phyloP scores from a whole-genome alignment of 2,329 filamentous ascomycete species.

The Alternaria ethzedia region DNA sequence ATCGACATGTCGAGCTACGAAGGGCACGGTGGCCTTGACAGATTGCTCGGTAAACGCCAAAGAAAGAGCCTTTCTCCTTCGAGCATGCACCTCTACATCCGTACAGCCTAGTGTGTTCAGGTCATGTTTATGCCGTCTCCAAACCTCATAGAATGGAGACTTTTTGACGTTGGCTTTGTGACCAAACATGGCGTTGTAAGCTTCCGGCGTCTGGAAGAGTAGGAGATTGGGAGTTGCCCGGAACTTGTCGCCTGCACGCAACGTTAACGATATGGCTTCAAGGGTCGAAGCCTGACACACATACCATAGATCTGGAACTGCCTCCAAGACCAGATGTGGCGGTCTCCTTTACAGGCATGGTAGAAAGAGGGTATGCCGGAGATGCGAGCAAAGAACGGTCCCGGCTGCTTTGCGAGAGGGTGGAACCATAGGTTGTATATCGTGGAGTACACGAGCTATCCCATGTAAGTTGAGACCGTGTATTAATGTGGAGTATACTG shows the following conservation, averaged over 20 bases:
- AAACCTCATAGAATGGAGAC: constrained; percentile 20
- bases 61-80: constrained; percentile 18
- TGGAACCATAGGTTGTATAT: constrained; percentile 16
- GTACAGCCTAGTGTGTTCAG: constrained; percentile 12
- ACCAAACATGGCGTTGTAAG: constrained; percentile 51
- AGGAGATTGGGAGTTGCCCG: constrained; percentile 48
- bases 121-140: constrained; percentile 14
- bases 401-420: constrained; percentile 11
- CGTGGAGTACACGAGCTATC: background rate
- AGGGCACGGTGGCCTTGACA: constrained; percentile 9
- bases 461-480: background rate
- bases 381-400: constrained; percentile 10
- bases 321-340: constrained; percentile 24
- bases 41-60: constrained; percentile 24
- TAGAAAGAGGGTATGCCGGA: constrained; percentile 16
- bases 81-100: constrained; percentile 16
- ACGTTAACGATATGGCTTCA: background rate
- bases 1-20: constrained; percentile 21
- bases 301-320: constrained; percentile 12
- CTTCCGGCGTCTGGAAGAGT: constrained; percentile 70
- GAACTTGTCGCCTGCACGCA: constrained; percentile 1
- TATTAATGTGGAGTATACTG: background rate
- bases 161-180: constrained; percentile 15
- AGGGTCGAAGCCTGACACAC: background rate
- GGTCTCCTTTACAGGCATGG: constrained; percentile 14